Evolutionary conservation across 371 early-diverging fungal genomes (phyloP).

Genomic region (Amoeboaphelidium protococcarum): DNA sequence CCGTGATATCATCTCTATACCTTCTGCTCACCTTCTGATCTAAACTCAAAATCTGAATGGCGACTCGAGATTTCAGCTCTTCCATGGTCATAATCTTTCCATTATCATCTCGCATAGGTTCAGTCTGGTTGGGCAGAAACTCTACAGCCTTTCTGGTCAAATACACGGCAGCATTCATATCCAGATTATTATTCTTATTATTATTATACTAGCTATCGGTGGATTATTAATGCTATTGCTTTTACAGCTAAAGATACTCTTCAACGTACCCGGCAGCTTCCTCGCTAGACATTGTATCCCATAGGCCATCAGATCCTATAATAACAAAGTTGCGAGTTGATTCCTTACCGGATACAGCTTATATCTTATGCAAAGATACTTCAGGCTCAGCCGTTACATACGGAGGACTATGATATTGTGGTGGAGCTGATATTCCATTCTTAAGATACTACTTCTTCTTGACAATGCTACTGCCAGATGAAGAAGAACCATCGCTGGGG

Average conservation of each 20-base stretch:
- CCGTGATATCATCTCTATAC: slow-evolving; percentile 84
- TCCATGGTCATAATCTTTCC: no score
- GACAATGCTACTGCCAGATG: no score
- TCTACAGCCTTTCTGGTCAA: not conserved
- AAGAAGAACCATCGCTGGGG: no score
- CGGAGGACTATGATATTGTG: slow-evolving; percentile 46
- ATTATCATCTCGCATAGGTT: no score
- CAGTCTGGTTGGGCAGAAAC: no score
- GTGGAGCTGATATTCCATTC: no score
- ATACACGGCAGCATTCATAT: slow-evolving; percentile 2
- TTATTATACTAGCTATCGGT: not conserved
- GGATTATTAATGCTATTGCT: no score
- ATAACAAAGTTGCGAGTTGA: slow-evolving; percentile 49
- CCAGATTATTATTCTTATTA: not conserved
- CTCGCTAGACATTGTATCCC: slow-evolving; percentile 51
- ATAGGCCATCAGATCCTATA: slow-evolving; percentile 78
- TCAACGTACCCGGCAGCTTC: slow-evolving; percentile 33
- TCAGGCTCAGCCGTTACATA: slow-evolving; percentile 76
- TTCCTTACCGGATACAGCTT: slow-evolving; percentile 24
- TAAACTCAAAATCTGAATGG: not conserved
- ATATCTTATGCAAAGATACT: slow-evolving; percentile 14
- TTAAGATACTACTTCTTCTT: no score
- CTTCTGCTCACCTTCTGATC: slow-evolving; percentile 28
- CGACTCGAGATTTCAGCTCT: not conserved
- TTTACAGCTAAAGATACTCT: slow-evolving; percentile 4